Evolutionary conservation across 2,329 filamentous ascomycete genomes (phyloP), one percentile per base, ranked within the genome.

Genomic region (Simplicillium sp.): DNA sequence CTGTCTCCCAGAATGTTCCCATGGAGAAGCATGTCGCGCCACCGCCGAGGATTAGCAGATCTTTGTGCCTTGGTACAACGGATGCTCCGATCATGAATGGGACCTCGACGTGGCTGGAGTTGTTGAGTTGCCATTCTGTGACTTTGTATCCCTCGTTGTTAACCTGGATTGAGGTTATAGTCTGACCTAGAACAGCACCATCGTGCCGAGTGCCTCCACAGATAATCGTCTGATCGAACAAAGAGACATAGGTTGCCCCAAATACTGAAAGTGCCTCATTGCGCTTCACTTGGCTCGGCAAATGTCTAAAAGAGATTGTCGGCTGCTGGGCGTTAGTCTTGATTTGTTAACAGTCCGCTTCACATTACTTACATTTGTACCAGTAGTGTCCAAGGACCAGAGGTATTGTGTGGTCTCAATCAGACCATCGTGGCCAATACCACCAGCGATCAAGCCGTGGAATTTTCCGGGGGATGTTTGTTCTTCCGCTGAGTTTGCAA

Each of bases 1-100:
- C 77, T 28, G 70, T 68, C 38, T 88, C 89, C 85, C 86, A 94
- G 53, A 77, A 88, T 7, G 84, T 85, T 2, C 88, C 88, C 72
- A 94, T 94, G 0, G 86, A 88, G 65, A 94, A 94, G 57, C 87
- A 94, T 0, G 87, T 86, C 13, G 84, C 87, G 31, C 87, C 89
- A 13, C 89, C 89, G 2, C 87, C 87, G 37, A 84, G 59, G 7
- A 94, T 63, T 9, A 86, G 52, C 3, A 88, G 51, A 14, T 71
- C 61, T 25, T 68, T 62, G 34, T 65, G 62, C 1, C 71, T 61
- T 20, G 64, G 54, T 12, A 73, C 59, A 7, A 73, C 65, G 4
- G 79, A 79, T 41, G 80, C 73, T 2, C 89, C 87, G 38, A 87
- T 68, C 38, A 94, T 69, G 6, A 94, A 67, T 11, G 87, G 87